Base-by-base conservation (phyloP, 805 yeast species). In the Lipomyces yamanashiensis region DNA sequence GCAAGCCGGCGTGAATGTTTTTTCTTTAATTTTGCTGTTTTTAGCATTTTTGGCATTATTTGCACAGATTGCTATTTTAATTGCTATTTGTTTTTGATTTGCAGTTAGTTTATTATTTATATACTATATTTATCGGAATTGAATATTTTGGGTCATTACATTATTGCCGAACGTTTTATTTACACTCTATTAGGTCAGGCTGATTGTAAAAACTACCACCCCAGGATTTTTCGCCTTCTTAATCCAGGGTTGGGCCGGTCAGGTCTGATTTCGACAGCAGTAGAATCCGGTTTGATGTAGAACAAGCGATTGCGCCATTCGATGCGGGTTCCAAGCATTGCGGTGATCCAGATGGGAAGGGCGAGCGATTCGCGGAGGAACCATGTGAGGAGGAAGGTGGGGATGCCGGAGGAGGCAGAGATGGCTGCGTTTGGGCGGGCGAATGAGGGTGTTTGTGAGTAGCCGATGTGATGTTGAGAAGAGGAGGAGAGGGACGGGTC, bases 311-410 rank as follows among this genome's bases (percentile, higher is more conserved):
- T 89, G 64, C 97, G 79, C 74, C 90, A 90, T 45, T 87, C 86
- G 53, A 83, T 73, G 33, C 69, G 81, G 12, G 87, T 86, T 0
- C 97, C 97, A 37, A 80, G 67, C 87, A 91, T 87, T 0, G 97
- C 96, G 36, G 78, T 78, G 1, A 87, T 63, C 97, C 97, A 91
- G 23, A 91, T 84, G 0, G 96, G 96, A 21, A 91, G 76, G 1
- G 97, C 97, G 58, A 90, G 75, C 0, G 81, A 2, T 73, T 91
- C 97, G 58, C 97, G 79, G 41, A 84, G 73, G 0, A 82, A 41
- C 97, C 97, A 91, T 28, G 80, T 76, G 1, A 77, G 73, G 2
- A 80, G 56, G 80, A 80, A 78, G 7, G 34, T 34, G 19, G 59
- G 66, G n/a, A 77, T 71, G 23, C 67, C 71, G 0, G 55, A 2